Evolutionary conservation across 2,329 filamentous ascomycete species (phyloP), one percentile per base, ranked within the genome.

Genomic region (Stachybotrys echinatus): DNA sequence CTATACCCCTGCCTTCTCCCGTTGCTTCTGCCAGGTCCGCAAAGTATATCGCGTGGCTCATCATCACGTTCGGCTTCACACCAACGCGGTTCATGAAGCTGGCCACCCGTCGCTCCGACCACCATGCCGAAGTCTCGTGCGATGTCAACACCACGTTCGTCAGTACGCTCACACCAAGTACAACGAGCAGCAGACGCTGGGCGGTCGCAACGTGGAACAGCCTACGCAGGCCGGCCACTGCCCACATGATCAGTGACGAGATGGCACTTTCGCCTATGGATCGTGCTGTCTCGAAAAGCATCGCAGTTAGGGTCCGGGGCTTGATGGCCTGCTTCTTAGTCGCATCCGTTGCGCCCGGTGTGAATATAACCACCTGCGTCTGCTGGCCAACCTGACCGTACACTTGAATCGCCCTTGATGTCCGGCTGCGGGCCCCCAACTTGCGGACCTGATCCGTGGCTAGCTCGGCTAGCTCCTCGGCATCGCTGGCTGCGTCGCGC

Each of bases 31-130:
- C 85, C 46, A 97, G 74, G 65, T 97, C 92, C 47, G 77, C 77
- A 50, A 96, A 70, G 64, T 94, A 96, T 22, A 99, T 83, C 8
- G 89, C 84, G 66, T 87, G 90, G 68, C 87, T 88, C 88, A 96
- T 92, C 54, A 87, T 80, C 19, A 78, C 69, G 57, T 95, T 87
- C 7, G 92, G 89, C 3, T 81, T 79, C 7, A 97, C 84, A 10
- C 92, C 92, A 14, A 97, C 72, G 12, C 85, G 78, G 31, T 75
- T 74, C 90, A 99, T 94, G 66, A 92, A 96, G 39, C 77, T 84
- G 17, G 79, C 80, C 1, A 92, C 90, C 52, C 82, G 85, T 50
- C 90, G 82, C 70, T 97, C 92, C 43, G 81, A 78, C 87, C 89
- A 96, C 91, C 91, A 97, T 2, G 80, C 75, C 59, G 84, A 83